Evolutionary conservation across 208 protist genomes (phyloP).

Genomic region (Giardia duodenalis): DNA sequence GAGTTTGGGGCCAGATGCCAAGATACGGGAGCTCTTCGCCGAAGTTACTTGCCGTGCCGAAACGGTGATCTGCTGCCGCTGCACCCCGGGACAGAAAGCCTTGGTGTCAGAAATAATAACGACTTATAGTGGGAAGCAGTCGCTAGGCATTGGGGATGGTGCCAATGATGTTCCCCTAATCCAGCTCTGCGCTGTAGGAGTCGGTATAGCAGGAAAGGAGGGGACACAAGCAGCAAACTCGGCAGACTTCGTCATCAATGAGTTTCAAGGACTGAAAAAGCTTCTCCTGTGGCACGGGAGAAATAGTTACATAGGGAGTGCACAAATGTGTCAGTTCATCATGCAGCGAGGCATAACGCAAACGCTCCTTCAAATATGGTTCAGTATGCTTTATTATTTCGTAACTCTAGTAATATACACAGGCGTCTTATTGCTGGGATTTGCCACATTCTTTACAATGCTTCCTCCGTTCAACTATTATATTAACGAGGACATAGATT

Average conservation of each 20-base stretch:
- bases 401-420: not conserved
- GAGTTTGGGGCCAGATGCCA: not conserved
- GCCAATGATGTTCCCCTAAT: constrained; percentile 39
- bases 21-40: not conserved
- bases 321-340: not conserved
- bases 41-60: not conserved
- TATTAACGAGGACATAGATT: constrained; percentile 23
- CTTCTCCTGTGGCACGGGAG: constrained; percentile 35
- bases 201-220: constrained; percentile 38
- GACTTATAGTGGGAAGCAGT: not conserved
- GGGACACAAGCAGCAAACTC: constrained; percentile 31
- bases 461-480: not conserved
- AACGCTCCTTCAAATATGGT: not conserved
- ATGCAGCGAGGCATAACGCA: not conserved
- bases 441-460: not conserved
- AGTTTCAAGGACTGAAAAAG: constrained; percentile 26
- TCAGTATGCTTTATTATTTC: not conserved
- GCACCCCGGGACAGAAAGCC: constrained; percentile 33
- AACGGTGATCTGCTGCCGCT: constrained; percentile 35
- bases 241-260: constrained; percentile 25
- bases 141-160: constrained; percentile 36
- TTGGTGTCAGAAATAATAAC: constrained; percentile 4
- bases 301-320: not conserved
- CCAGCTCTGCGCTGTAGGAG: constrained; percentile 29
- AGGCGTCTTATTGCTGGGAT: constrained; percentile 6